Base-by-base conservation (phyloP, 192 early-diverging fungal genomes). In the Backusella australiensis region DNA sequence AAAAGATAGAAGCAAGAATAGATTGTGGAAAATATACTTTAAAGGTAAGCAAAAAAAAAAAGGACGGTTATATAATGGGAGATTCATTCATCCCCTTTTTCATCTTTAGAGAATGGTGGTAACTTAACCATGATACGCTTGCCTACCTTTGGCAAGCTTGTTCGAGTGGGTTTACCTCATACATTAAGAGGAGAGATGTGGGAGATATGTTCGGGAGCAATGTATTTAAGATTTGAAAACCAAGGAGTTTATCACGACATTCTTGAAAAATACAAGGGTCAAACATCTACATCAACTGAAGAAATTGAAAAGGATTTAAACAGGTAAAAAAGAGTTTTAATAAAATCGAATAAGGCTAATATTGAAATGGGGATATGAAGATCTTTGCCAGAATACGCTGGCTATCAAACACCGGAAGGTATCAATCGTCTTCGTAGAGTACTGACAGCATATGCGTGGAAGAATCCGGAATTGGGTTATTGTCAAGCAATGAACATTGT, bases 401-500 rank as follows among this genome's bases (percentile, higher is more conserved):
- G 93, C 0, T 99, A 96, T 86, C 97, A 98, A 83, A 90, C 83
- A 1, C 87, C 89, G 21, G 90, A 99, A 81, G 98, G 98, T 0
- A 98, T 99, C 67, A 89, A 95, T 46, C 91, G 94, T 5, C 85
- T 99, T 53, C 92, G 98, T n/a, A 90, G 96, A 21, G 97, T 99
- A 32, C 84, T 99, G 49, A 93, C 92, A 71, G 93, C 93, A 2
- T 96, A 96, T 77, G 87, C 94, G 21, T 91, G 91, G 89, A 91
- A 90, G 72, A 90, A 95, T 73, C 88, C 94, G 0, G 96, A 97
- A 80, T 90, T 99, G 23, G 98, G 98, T n/a, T 99, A 99, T 84
- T 99, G 98, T 83, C 98, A 99, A 81, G 97, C 98, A 3, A 99
- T 99, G 98, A 99, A 99, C 83, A 97, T 99, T 86, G 93, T 99